Evolutionary conservation across 2,329 filamentous ascomycete species (phyloP).

Genomic region (Biscogniauxia marginata): DNA sequence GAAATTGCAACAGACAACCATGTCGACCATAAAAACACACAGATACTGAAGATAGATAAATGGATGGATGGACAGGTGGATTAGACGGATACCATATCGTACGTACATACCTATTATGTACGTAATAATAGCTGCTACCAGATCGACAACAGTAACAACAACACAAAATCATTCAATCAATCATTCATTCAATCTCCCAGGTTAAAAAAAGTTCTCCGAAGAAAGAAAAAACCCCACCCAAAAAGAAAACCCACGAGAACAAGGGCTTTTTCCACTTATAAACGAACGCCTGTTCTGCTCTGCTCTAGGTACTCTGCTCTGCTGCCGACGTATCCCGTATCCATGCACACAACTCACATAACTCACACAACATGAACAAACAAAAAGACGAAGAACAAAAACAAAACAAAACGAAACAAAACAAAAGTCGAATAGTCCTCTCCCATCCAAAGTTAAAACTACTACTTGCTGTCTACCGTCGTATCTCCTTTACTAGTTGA

Average conservation of each 20-base stretch:
- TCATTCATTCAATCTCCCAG: no score
- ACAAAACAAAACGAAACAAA: not conserved
- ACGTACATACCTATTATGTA: no score
- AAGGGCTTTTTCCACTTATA: not conserved
- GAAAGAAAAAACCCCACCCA: no score
- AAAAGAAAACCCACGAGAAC: not conserved
- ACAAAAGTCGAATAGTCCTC: not conserved
- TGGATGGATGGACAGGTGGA: no score
- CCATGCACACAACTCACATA: not conserved
- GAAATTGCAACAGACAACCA: no score
- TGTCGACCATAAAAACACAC: no score
- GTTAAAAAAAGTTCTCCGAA: no score
- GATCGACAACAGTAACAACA: no score
- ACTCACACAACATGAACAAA: not conserved
- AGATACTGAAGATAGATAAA: no score
- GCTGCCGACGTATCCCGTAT: not conserved
- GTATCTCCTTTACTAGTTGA: not conserved
- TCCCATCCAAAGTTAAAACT: not conserved
- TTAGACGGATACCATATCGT: no score
- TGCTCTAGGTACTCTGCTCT: conserved; percentile 1
- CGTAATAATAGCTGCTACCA: no score
- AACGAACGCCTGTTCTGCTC: conserved; percentile 24
- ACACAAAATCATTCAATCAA: no score
- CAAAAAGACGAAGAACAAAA: not conserved
- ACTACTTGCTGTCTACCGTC: not conserved